A percentile compares a stretch with the other conserved stretches of the same genome.
phyloP scores from a whole-genome alignment of 345 rosid genomes.

The Linum usitatissimum region DNA sequence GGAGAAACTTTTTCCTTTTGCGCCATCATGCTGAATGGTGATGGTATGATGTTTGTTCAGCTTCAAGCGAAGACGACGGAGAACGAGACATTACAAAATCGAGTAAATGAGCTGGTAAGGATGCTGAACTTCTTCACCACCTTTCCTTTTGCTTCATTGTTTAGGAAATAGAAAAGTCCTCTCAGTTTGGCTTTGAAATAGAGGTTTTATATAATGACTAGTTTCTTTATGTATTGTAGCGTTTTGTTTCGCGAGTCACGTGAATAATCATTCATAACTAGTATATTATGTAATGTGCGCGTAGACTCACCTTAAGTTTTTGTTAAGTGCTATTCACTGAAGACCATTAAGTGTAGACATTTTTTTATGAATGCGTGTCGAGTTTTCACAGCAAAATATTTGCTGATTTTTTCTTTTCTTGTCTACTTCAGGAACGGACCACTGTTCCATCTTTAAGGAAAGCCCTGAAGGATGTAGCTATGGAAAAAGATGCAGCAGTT shows the following conservation, averaged over 20 bases:
- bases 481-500: constrained; percentile 99
- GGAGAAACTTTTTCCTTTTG: not conserved
- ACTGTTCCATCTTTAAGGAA: constrained; percentile 88
- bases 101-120: constrained; percentile 59
- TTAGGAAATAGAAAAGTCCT: not conserved
- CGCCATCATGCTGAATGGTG: constrained; percentile 14
- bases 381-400: not conserved
- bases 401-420: not conserved
- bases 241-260: not conserved
- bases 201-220: not conserved
- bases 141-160: not conserved
- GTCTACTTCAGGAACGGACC: constrained; percentile 52
- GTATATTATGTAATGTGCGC: not conserved
- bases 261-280: not conserved
- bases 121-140: not conserved
- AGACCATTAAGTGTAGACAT: not conserved
- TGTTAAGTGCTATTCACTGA: not conserved
- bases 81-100: constrained; percentile 40
- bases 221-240: not conserved
- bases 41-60: constrained; percentile 25
- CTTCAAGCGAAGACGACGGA: constrained; percentile 55
- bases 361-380: too few relatives aligned
- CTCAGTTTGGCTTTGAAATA: not conserved
- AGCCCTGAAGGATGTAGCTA: constrained; percentile 89
- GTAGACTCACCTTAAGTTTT: not conserved